These are phyloP conservation scores for Pilasporangium apinafurcum DNA, from an alignment of 352 stramenopile genomes.

Conservation along the genomic window DNA sequence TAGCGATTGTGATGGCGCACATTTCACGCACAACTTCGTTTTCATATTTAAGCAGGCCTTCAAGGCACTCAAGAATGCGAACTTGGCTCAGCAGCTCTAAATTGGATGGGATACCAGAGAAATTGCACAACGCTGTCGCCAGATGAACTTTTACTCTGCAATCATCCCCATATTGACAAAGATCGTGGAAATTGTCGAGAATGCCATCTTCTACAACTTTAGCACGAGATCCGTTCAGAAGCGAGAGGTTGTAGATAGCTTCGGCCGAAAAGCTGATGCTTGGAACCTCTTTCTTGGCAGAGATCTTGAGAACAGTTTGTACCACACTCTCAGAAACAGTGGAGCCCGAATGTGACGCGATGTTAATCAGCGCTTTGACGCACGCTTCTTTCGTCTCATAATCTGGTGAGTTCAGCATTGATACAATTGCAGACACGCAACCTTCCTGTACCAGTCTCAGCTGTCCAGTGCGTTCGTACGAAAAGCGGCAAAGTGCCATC, in stretches of 20 bases:
- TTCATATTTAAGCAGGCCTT: slow-evolving; percentile 69
- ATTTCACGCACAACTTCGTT: slow-evolving; percentile 59
- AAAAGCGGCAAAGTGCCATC: slow-evolving; percentile 78
- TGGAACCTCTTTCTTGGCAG: slow-evolving; percentile 49
- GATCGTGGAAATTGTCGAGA: slow-evolving; percentile 65
- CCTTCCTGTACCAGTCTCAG: slow-evolving; percentile 74
- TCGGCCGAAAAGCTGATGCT: slow-evolving; percentile 56
- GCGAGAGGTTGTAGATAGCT: slow-evolving; percentile 74
- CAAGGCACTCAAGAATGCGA: slow-evolving; percentile 63
- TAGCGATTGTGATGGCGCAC: slow-evolving; percentile 67
- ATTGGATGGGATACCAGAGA: slow-evolving; percentile 64
- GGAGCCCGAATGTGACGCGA: slow-evolving; percentile 55
- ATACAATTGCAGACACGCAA: slow-evolving; percentile 76
- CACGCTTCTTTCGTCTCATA: slow-evolving; percentile 78
- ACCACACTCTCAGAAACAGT: slow-evolving; percentile 69
- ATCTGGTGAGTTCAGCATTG: slow-evolving; percentile 78
- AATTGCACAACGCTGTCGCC: slow-evolving; percentile 73
- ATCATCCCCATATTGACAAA: slow-evolving; percentile 35
- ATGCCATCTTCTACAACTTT: slow-evolving; percentile 81
- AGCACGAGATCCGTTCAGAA: slow-evolving; percentile 52
- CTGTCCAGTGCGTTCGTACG: slow-evolving; percentile 65
- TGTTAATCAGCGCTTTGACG: slow-evolving; percentile 84
- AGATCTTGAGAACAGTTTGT: slow-evolving; percentile 72
- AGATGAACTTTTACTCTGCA: slow-evolving; percentile 46
- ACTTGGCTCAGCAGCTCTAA: slow-evolving; percentile 60